Evolutionary conservation across 2,329 filamentous ascomycete genomes (phyloP), one percentile per base, ranked within the genome.

Genomic region (Sordariomycetes sp.): DNA sequence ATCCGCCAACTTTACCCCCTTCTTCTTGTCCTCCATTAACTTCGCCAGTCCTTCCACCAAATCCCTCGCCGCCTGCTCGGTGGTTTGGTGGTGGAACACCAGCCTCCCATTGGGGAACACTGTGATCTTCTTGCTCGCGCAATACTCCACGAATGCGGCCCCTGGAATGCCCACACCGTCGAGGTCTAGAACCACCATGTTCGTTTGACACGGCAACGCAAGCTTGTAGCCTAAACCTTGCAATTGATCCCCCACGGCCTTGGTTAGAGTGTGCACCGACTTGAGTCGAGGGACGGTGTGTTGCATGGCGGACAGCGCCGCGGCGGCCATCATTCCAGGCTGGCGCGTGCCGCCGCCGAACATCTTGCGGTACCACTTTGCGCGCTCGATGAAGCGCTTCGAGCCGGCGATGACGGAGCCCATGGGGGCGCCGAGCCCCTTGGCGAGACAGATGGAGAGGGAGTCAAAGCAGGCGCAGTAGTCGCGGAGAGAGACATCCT

Each of bases 351-450:
- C 82, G 12, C 83, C 83, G 10, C 83, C 83, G 33, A 86, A 70
- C 19, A 72, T 72, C 59, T 87, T 87, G 35, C 82, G 49, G 20
- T 57, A 47, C 51, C 56, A 59, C 25, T 55, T 51, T 10, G 62
- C 52, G 5, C 52, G 49, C 32, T 50, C 49, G 27, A 66, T 60
- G 16, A 53, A 47, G 6, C 34, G 36, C 9, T 39, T 41, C 17
- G 39, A 48, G 5, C 75, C 74, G 4, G 85, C 70, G 12, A 88
- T 60, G 18, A 88, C 77, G 44, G 75, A 80, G 3, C 84, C 84
- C 40, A 87, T 78, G 0, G 84, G 84, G 2, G 84, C 84, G 3
- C 83, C 84, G 0, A 90, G 66, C 0, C 82, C 83, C 52, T 90
- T 90, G 17, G 75, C 78, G 47, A 90, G 85, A 53, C 82, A 87